Conservation (phyloP, 306 rosid genomes). For the Gynostemma pentaphyllum region DNA sequence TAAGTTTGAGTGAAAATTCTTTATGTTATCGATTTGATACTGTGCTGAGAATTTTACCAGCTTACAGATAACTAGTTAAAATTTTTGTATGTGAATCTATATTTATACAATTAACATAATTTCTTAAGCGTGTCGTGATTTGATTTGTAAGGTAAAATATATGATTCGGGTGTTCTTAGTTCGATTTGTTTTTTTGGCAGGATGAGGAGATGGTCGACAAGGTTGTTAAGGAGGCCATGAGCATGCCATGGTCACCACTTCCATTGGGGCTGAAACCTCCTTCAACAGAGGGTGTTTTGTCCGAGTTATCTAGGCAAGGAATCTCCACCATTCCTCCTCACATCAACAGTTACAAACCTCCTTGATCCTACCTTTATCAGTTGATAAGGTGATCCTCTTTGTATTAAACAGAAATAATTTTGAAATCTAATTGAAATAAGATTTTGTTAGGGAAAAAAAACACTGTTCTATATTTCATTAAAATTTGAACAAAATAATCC, state of each 20-base stretch:
- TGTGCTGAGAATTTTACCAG: too few species aligned
- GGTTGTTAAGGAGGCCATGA: constrained; percentile 72
- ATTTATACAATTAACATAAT: too few species aligned
- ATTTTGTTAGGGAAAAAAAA: background rate
- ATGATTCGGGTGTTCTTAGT: background rate
- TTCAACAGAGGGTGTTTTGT: constrained; percentile 59
- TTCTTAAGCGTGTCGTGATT: too few species aligned
- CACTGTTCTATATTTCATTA: background rate
- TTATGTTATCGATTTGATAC: background rate
- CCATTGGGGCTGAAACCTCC: constrained; percentile 94
- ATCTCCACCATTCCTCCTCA: constrained; percentile 52
- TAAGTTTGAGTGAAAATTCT: background rate
- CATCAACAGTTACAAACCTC: constrained; percentile 18
- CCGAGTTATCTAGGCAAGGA: constrained; percentile 76
- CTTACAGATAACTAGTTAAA: too few species aligned
- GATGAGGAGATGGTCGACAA: constrained; percentile 80
- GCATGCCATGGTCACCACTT: constrained; percentile 82
- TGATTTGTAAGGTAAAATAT: background rate
- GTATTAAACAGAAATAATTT: background rate
- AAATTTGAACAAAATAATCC: too few species aligned
- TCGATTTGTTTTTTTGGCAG: constrained; percentile 25
- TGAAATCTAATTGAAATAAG: too few species aligned
- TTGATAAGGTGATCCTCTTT: background rate
- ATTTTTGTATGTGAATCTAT: too few species aligned
- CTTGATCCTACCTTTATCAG: background rate